A percentile compares a stretch with the other conserved stretches of the same genome.
Evolutionary conservation across 306 rosid species (phyloP).

Genomic region (Casuarina cunninghamiana): DNA sequence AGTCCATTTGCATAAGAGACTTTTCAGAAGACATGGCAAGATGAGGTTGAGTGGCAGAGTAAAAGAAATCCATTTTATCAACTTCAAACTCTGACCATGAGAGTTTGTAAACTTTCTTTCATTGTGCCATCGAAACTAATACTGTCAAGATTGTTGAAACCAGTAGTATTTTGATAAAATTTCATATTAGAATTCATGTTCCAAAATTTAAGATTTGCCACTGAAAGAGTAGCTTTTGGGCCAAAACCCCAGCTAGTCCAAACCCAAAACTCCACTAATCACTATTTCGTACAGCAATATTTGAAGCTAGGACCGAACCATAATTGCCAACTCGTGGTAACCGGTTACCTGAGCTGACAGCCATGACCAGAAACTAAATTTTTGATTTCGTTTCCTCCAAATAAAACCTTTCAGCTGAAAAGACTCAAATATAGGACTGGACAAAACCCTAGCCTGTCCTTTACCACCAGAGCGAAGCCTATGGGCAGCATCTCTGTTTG

Average conservation of each 20-base stretch:
- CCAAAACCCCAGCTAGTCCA: too few relatives aligned
- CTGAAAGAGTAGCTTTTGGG: background rate
- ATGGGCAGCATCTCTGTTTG: background rate
- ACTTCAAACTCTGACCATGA: too few relatives aligned
- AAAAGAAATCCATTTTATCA: background rate
- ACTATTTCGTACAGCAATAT: too few relatives aligned
- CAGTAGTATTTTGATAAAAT: background rate
- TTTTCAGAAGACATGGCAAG: background rate
- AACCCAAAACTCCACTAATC: too few relatives aligned
- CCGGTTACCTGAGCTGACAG: too few relatives aligned
- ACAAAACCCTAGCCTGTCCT: background rate
- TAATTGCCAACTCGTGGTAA: too few relatives aligned
- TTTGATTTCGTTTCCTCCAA: too few relatives aligned
- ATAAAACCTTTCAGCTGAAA: too few relatives aligned
- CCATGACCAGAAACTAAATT: too few relatives aligned
- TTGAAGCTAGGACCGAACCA: too few relatives aligned
- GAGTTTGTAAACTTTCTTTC: too few relatives aligned
- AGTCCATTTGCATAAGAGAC: background rate
- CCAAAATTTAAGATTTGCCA: background rate
- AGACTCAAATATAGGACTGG: too few relatives aligned
- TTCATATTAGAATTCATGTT: background rate
- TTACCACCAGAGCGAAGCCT: background rate
- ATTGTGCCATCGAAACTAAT: background rate
- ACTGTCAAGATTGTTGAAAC: background rate
- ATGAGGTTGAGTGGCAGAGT: background rate